A percentile compares a stretch with the other conserved stretches of the same genome.
These are phyloP conservation scores for Xylariomycetidae sp. DNA, from an alignment of 2,329 filamentous ascomycete species.

Conservation along the genomic window DNA sequence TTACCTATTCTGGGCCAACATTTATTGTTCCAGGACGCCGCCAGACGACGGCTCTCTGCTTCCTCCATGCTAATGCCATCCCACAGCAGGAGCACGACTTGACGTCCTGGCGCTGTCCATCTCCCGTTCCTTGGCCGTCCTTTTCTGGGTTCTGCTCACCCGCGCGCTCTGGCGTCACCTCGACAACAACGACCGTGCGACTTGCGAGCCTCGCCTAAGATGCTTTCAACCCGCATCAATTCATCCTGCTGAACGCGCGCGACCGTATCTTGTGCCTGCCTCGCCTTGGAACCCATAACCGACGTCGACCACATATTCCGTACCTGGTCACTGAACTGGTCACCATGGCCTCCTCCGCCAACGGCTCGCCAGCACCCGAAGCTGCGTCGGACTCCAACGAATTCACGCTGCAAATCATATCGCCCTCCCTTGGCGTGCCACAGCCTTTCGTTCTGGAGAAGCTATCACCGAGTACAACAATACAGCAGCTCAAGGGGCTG, in stretches of 20 bases:
- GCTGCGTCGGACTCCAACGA: constrained; percentile 24
- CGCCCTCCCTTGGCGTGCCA: constrained; percentile 49
- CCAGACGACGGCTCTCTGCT: too few relatives aligned
- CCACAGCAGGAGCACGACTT: too few relatives aligned
- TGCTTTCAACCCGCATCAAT: constrained; percentile 10
- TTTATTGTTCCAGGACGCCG: too few relatives aligned
- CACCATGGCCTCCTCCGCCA: constrained; percentile 35
- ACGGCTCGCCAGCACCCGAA: constrained; percentile 20
- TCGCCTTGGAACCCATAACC: too few relatives aligned
- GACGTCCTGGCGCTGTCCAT: too few relatives aligned
- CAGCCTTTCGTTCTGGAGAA: constrained; percentile 43
- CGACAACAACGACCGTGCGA: too few relatives aligned
- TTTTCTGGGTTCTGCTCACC: too few relatives aligned
- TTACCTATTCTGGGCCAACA: constrained; percentile 3
- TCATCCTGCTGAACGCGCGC: constrained; percentile 10
- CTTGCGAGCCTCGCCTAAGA: constrained; percentile 11
- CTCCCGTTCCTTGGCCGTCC: too few relatives aligned
- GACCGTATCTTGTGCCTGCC: too few relatives aligned
- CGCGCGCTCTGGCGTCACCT: too few relatives aligned
- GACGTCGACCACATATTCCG: constrained; percentile 3
- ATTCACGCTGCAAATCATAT: constrained; percentile 53
- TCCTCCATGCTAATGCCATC: too few relatives aligned
- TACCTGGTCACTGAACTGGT: constrained; percentile 3
- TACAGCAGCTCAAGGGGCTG: constrained; percentile 51
- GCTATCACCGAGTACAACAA: constrained; percentile 44